Base-by-base conservation (phyloP, 148 eudicot species). In the Heliosperma pusillum region DNA sequence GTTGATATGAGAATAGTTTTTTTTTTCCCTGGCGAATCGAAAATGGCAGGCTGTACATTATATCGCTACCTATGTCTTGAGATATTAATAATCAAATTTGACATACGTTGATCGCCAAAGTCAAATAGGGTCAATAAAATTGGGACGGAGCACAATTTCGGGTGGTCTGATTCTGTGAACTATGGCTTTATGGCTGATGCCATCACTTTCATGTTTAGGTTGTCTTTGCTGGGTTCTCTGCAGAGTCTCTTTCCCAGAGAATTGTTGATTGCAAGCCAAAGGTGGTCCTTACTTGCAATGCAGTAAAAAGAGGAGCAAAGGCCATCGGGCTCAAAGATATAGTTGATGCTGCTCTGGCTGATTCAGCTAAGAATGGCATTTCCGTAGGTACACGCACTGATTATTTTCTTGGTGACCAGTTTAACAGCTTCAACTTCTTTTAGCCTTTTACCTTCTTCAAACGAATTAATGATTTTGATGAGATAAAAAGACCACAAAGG, bases 151-250 rank as follows among this genome's bases (percentile, higher is more conserved):
- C 13, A 50, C 55, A 50, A 50, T 21, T 44, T 60, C 15, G 3
- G 10, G 25, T 9, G 42, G 56, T 22, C 30, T 55, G 10, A 52
- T 10, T 19, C 47, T 40, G 3, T 53, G n/a, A 63, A 19, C 10
- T 45, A n/a, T 59, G 40, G 29, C 17, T 75, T 60, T 47, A 66
- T 30, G 76, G 69, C 47, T 47, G 57, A 70, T 52, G 60, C 40
- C 26, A 10, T 56, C 64, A 36, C 61, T 66, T 27, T 75, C 60
- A 26, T 64, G 42, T 81, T 62, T 83, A 96, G 99, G 99, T 96
- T 83, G 99, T 96, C 76, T 96, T 96, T 84, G 97, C 99, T 69
- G 99, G 99, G 61, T 96, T 96, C 85, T 96, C 99, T 53, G 88
- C 99, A 20, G 99, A 96, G 61, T 87, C 99, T 74, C 86, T 96